A percentile compares a stretch with the other conserved stretches of the same genome.
Conservation (phyloP, 108 stramenopile genomes). For the Cyclostephanos tholiformis region DNA sequence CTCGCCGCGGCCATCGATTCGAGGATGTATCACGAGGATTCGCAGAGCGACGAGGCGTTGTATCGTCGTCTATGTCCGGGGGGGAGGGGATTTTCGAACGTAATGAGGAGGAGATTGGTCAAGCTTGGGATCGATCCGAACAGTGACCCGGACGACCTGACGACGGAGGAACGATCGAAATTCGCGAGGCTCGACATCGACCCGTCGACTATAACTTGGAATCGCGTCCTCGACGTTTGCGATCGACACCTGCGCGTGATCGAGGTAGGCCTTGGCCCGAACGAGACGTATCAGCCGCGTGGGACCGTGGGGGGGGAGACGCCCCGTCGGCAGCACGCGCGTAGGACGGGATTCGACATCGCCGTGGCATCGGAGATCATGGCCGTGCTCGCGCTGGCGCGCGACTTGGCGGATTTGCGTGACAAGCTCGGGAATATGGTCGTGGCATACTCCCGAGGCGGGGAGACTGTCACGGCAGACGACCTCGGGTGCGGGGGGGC, state of each 20-base stretch:
- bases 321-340: constrained; percentile 66
- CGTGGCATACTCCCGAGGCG: constrained; percentile 77
- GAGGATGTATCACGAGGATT: constrained; percentile 95
- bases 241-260: constrained; percentile 93
- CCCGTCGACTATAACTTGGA: constrained; percentile 94
- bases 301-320: constrained; percentile 50
- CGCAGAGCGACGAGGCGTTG: constrained; percentile 89
- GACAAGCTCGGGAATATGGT: constrained; percentile 95
- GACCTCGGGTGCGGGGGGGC: constrained; percentile 98
- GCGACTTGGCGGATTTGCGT: constrained; percentile 87
- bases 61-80: constrained; percentile 79
- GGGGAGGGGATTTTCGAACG: constrained; percentile 69
- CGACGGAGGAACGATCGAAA: constrained; percentile 72
- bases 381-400: constrained; percentile 96
- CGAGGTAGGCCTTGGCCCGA: constrained; percentile 80
- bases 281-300: constrained; percentile 81
- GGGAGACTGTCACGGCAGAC: constrained; percentile 90
- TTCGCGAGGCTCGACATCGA: constrained; percentile 97
- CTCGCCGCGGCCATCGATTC: constrained; percentile 98
- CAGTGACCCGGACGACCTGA: constrained; percentile 81
- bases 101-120: constrained; percentile 80
- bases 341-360: constrained; percentile 97
- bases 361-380: constrained; percentile 98
- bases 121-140: constrained; percentile 91
- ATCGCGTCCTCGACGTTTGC: constrained; percentile 96